Evolutionary conservation across 768 basidiomycete genomes (phyloP).

Genomic region (Gymnopilus junonius): DNA sequence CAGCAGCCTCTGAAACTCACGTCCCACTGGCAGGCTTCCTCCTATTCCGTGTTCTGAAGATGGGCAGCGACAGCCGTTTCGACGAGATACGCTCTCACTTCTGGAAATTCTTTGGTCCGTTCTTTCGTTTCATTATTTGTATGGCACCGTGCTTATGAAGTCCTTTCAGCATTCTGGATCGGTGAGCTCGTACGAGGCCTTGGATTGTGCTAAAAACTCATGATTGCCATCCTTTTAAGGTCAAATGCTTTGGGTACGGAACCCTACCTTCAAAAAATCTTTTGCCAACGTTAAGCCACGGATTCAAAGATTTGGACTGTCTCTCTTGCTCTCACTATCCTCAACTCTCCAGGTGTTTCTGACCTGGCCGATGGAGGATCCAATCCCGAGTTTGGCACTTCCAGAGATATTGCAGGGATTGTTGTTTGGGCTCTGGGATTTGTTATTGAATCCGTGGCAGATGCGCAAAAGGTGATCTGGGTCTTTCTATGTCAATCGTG

Average conservation of each 20-base stretch:
- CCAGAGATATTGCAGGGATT: slow-evolving; percentile 65
- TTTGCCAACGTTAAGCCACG: too few species aligned
- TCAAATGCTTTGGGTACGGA: slow-evolving; percentile 63
- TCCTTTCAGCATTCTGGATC: slow-evolving; percentile 54
- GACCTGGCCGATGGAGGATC: slow-evolving; percentile 45
- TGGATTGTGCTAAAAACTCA: not conserved
- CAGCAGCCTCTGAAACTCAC: not conserved
- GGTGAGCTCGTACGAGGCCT: slow-evolving; percentile 32
- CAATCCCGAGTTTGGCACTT: slow-evolving; percentile 64
- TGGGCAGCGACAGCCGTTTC: slow-evolving; percentile 67
- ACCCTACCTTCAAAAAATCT: not conserved
- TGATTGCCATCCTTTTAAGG: slow-evolving; percentile 25
- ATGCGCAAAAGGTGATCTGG: slow-evolving; percentile 56
- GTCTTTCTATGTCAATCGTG: not conserved
- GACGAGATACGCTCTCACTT: slow-evolving; percentile 70
- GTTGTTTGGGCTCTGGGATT: slow-evolving; percentile 65
- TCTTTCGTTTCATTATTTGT: not conserved
- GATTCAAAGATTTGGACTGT: slow-evolving; percentile 56
- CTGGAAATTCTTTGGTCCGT: slow-evolving; percentile 62
- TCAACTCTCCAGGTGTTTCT: slow-evolving; percentile 71
- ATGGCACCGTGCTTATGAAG: not conserved
- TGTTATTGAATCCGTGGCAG: slow-evolving; percentile 56
- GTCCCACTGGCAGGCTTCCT: slow-evolving; percentile 53
- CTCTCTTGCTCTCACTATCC: slow-evolving; percentile 63
- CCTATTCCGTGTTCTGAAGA: slow-evolving; percentile 71